phyloP scores from a whole-genome alignment of 78 protist species.

The Trichosphaerium sp. region DNA sequence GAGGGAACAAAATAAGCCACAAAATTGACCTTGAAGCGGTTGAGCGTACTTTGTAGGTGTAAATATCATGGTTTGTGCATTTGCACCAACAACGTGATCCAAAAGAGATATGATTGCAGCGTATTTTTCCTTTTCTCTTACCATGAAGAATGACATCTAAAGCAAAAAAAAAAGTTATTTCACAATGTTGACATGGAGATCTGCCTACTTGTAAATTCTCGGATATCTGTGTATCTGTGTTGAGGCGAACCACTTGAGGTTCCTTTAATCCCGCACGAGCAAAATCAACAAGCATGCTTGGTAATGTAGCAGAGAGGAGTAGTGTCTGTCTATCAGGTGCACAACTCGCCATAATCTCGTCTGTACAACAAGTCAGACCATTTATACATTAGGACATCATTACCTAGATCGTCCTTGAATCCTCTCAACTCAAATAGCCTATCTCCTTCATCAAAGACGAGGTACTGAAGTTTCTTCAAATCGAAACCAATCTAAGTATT shows the following conservation, averaged over 20 bases:
- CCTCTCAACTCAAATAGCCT: constrained; percentile 97
- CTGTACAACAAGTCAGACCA: too few relatives aligned
- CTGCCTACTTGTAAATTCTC: constrained; percentile 41
- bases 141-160: constrained; percentile 40
- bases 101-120: constrained; percentile 64
- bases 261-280: constrained; percentile 70
- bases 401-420: too few relatives aligned
- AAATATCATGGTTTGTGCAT: constrained; percentile 78
- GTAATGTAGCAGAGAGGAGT: constrained; percentile 95
- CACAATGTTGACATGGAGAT: neutral
- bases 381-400: too few relatives aligned
- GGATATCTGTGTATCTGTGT: constrained; percentile 77
- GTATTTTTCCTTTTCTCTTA: constrained; percentile 60
- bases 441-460: constrained; percentile 93
- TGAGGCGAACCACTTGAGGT: constrained; percentile 84
- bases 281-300: constrained; percentile 78
- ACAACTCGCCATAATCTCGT: too few relatives aligned
- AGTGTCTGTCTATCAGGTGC: constrained; percentile 77
- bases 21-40: neutral
- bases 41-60: constrained; percentile 65
- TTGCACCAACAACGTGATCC: constrained; percentile 9
- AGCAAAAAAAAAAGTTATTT: neutral
- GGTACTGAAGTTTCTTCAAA: constrained; percentile 44
- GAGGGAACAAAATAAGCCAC: neutral
- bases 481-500: constrained; percentile 38